Base-by-base conservation (phyloP, 23 red algal genomes). In the Chondrus crispus region DNA sequence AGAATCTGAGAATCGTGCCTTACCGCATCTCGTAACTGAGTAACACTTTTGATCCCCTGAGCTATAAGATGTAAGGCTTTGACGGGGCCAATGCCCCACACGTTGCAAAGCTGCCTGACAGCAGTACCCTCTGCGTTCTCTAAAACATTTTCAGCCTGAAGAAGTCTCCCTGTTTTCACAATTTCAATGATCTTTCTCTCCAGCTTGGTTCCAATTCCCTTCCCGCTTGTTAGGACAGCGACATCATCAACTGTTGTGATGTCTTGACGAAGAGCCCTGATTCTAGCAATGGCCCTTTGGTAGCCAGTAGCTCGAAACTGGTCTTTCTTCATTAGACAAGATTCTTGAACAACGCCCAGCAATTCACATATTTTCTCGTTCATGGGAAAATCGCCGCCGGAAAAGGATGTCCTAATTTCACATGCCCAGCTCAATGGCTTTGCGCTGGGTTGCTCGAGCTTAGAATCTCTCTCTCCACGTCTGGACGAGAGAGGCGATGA, bases 61-160 rank as follows among this genome's bases (percentile, higher is more conserved):
- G 89, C 58, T 19, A 92, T 57, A 3, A 92, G 77, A 42, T 55
- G 28, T 77, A 82, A 30, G 1, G 89, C 89, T 63, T 92, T 92
- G 35, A 84, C 89, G 5, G 89, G 89, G 26, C 89, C 89, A 2
- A 92, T 32, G 1, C 89, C 89, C 89, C 89, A 92, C 20, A 92
- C 78, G 10, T 52, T 35, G 32, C 89, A 92, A 3, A 92, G 53
- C 18, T 62, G 45, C 28, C 76, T 52, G 30, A 92, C 58, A 13
- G 79, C 76, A 16, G 62, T 37, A 57, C 80, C 68, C 5, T 71
- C 32, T 45, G 72, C 47, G 38, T 90, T 81, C 47, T 68, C 60
- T 54, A 90, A 33, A 5, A 90, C 87, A 19, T 49, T 38, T 30
- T 90, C 87, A 26, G 87, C 87, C 48, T 90, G 87, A 3, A 57